Evolutionary conservation across 768 basidiomycete species (phyloP).

Genomic region (Tulasnella sp.): DNA sequence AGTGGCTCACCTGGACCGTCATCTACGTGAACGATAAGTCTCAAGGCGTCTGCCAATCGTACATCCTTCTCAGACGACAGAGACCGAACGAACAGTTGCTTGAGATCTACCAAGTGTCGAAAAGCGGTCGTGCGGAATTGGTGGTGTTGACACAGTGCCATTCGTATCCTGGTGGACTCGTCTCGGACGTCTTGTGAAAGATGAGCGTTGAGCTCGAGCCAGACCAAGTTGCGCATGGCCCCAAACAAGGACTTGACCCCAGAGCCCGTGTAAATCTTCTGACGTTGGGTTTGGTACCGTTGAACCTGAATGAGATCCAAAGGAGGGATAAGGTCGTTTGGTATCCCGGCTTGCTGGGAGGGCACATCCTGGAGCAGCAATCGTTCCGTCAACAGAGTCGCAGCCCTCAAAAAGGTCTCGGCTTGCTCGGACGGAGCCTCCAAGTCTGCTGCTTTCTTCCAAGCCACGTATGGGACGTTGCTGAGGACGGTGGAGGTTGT

Average conservation of each 20-base stretch:
- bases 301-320: conserved; percentile 61
- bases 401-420: conserved; percentile 52
- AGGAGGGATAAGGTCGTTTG: conserved; percentile 35
- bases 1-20: conserved; percentile 38
- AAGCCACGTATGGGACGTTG: conserved; percentile 75
- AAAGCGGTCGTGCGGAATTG: conserved; percentile 76
- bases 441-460: conserved; percentile 53
- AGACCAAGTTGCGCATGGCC: conserved; percentile 64
- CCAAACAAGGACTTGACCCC: conserved; percentile 62
- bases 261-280: conserved; percentile 58
- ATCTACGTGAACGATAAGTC: conserved; percentile 60
- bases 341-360: conserved; percentile 29
- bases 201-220: conserved; percentile 58
- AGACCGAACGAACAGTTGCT: conserved; percentile 23
- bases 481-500: conserved; percentile 66
- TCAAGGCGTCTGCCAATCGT: conserved; percentile 57
- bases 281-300: conserved; percentile 62
- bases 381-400: conserved; percentile 57
- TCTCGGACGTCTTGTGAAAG: conserved; percentile 50
- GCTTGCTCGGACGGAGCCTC: conserved; percentile 33
- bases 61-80: conserved; percentile 23
- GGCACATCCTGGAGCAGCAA: conserved; percentile 55
- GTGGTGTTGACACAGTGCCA: conserved; percentile 54
- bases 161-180: conserved; percentile 51
- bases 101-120: conserved; percentile 59